phyloP scores from a whole-genome alignment of 306 rosid species.

The Cucurbita maxima region DNA sequence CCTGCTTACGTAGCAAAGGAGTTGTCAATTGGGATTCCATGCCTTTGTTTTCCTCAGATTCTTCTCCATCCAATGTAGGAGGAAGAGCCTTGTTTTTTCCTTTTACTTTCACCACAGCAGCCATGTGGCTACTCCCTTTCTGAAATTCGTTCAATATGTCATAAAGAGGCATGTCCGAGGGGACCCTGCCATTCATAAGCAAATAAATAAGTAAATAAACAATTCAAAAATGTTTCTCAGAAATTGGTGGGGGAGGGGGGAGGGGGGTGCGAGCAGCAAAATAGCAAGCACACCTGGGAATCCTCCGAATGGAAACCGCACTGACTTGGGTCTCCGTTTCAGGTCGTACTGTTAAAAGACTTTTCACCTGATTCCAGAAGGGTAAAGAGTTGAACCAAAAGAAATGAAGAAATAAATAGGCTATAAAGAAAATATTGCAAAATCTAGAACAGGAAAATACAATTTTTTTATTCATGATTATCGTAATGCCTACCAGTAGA shows the following conservation, averaged over 20 bases:
- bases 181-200: constrained; percentile 43
- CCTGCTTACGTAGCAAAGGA: constrained; percentile 51
- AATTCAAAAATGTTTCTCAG: background rate
- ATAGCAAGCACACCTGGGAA: constrained; percentile 56
- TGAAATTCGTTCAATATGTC: constrained; percentile 96
- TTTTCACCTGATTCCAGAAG: constrained; percentile 52
- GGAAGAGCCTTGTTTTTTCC: constrained; percentile 36
- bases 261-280: background rate
- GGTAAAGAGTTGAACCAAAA: constrained; percentile 2
- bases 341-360: constrained; percentile 92
- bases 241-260: background rate
- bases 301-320: constrained; percentile 85
- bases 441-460: background rate
- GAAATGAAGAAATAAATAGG: background rate
- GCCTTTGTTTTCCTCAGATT: constrained; percentile 24
- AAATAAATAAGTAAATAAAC: background rate
- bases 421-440: background rate
- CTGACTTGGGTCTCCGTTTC: constrained; percentile 93
- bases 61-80: constrained; percentile 31
- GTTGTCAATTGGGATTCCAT: constrained; percentile 38
- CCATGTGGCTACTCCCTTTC: constrained; percentile 98
- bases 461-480: background rate
- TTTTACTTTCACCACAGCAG: constrained; percentile 73
- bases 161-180: constrained; percentile 93
- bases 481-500: constrained; percentile 34